phyloP scores from a whole-genome alignment of 768 basidiomycete species.

The Russula olivacea region DNA sequence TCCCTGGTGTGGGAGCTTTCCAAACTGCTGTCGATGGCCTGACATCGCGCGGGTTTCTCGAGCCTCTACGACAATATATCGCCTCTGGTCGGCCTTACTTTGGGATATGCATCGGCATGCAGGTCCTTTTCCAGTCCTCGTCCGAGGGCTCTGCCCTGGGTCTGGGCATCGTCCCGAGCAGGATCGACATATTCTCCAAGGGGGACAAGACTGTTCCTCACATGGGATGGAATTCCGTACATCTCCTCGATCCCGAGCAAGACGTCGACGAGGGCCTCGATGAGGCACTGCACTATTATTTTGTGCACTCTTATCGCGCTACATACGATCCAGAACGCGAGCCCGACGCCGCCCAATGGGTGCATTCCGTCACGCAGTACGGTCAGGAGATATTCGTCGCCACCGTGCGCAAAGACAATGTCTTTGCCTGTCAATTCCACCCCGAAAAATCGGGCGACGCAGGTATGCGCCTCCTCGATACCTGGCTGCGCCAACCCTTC shows the following conservation, averaged over 20 bases:
- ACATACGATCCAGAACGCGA: slow-evolving; percentile 55
- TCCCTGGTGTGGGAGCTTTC: slow-evolving; percentile 96
- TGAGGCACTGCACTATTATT: slow-evolving; percentile 77
- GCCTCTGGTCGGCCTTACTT: slow-evolving; percentile 88
- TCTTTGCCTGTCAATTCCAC: slow-evolving; percentile 95
- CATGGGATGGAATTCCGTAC: slow-evolving; percentile 93
- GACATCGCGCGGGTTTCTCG: slow-evolving; percentile 60
- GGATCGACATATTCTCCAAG: slow-evolving; percentile 68
- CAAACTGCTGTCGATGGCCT: slow-evolving; percentile 81
- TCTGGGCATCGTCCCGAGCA: slow-evolving; percentile 77
- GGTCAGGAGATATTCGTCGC: slow-evolving; percentile 91
- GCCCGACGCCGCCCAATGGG: slow-evolving; percentile 63
- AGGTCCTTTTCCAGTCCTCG: slow-evolving; percentile 87
- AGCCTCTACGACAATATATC: slow-evolving; percentile 79
- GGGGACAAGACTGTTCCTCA: slow-evolving; percentile 86
- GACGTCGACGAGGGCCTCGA: slow-evolving; percentile 44
- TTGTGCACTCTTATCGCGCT: slow-evolving; percentile 93
- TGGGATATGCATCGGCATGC: slow-evolving; percentile 98
- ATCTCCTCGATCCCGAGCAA: slow-evolving; percentile 44
- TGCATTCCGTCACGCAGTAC: slow-evolving; percentile 85
- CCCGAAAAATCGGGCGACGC: slow-evolving; percentile 94
- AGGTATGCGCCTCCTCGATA: slow-evolving; percentile 70
- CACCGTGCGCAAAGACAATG: slow-evolving; percentile 70
- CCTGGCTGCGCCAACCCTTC: slow-evolving; percentile 64
- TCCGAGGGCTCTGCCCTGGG: slow-evolving; percentile 64